Percentiles rank a stretch among this genome's conserved stretches.
These are phyloP conservation scores for Sindora glabra DNA, from an alignment of 306 rosid genomes.

Conservation along the genomic window DNA sequence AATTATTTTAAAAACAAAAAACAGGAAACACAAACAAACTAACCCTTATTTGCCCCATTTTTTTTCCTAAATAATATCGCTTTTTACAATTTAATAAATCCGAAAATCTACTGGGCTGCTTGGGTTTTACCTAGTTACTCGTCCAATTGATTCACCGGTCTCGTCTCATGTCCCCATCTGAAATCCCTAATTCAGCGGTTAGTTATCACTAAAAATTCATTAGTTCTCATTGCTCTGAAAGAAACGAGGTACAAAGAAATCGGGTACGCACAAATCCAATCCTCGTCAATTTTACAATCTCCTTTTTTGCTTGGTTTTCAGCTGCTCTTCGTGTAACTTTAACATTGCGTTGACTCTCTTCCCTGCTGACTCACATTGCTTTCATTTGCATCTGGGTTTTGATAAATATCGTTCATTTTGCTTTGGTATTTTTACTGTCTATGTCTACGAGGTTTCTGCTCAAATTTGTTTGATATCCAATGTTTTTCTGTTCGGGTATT, in stretches of 20 bases:
- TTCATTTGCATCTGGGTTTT: not conserved
- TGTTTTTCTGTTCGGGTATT: not conserved
- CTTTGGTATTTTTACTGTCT: not conserved
- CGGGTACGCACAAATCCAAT: conserved; percentile 26
- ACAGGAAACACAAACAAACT: too few relatives aligned
- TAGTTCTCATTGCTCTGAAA: not conserved
- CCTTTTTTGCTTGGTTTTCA: not conserved
- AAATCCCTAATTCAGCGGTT: too few relatives aligned
- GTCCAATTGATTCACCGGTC: too few relatives aligned
- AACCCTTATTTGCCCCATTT: too few relatives aligned
- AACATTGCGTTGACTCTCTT: not conserved
- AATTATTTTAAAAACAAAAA: too few relatives aligned
- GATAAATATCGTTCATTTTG: not conserved
- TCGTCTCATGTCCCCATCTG: too few relatives aligned
- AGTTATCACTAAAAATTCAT: too few relatives aligned
- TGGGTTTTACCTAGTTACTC: too few relatives aligned
- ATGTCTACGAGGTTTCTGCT: not conserved
- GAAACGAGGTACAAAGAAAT: not conserved
- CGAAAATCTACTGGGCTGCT: too few relatives aligned
- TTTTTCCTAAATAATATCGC: too few relatives aligned
- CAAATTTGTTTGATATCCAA: not conserved
- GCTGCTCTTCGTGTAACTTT: not conserved
- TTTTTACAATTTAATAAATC: too few relatives aligned
- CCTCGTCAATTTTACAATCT: not conserved
- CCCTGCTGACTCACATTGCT: not conserved